Evolutionary conservation across 1,139 yeast genomes (phyloP).

Genomic region (Eremothecium coryli): DNA sequence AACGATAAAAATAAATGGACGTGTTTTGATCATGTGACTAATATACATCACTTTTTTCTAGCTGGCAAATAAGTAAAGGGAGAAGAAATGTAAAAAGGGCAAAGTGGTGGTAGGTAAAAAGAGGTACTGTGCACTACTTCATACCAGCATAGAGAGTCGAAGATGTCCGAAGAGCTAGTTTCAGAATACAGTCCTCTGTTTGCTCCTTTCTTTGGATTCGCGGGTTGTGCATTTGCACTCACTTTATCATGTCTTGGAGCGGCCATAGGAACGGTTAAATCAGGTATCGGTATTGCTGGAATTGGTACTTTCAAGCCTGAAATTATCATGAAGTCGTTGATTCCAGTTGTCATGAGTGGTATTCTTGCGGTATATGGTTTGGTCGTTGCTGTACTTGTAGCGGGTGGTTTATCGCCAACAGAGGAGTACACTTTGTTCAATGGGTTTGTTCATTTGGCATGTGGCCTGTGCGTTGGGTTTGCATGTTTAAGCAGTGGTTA

Average conservation of each 20-base stretch:
- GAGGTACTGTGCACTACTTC: too few species aligned
- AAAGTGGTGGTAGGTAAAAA: too few species aligned
- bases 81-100: too few species aligned
- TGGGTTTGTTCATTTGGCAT: constrained; percentile 94
- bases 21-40: too few species aligned
- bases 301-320: constrained; percentile 81
- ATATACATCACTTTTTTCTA: too few species aligned
- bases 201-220: constrained; percentile 94
- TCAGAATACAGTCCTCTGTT: constrained; percentile 67
- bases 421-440: constrained; percentile 77
- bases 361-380: constrained; percentile 92
- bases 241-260: constrained; percentile 89
- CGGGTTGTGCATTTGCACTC: constrained; percentile 89
- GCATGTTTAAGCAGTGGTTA: constrained; percentile 96
- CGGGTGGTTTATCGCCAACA: constrained; percentile 78
- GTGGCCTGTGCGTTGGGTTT: constrained; percentile 92
- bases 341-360: constrained; percentile 98
- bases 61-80: too few species aligned
- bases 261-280: constrained; percentile 96
- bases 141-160: too few species aligned
- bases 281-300: constrained; percentile 95
- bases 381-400: constrained; percentile 90
- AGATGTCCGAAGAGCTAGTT: constrained; percentile 9
- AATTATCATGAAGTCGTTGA: constrained; percentile 70
- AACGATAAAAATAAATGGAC: too few species aligned